Evolutionary conservation across 2,329 filamentous ascomycete genomes (phyloP).

Genomic region (Leptographium galeiforme): DNA sequence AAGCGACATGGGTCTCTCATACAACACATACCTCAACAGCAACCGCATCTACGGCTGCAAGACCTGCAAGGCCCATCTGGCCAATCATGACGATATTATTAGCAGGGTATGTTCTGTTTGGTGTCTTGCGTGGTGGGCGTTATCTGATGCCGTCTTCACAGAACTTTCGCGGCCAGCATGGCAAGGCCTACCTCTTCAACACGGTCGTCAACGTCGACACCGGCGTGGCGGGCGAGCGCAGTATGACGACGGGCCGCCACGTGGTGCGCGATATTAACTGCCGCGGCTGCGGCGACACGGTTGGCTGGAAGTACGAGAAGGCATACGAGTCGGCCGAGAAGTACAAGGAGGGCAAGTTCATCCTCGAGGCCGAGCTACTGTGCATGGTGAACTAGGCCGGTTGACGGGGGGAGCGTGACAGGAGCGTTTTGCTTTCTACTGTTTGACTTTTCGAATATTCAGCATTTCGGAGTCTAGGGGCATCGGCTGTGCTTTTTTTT

Average conservation of each 20-base stretch:
- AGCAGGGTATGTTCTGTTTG: conserved; percentile 52
- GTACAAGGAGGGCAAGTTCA: conserved; percentile 98
- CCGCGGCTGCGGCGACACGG: conserved; percentile 78
- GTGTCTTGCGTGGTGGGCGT: too few species aligned
- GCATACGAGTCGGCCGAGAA: conserved; percentile 86
- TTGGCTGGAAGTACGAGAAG: conserved; percentile 99
- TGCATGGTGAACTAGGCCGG: conserved; percentile 52
- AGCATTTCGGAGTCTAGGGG: too few species aligned
- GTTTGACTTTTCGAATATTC: too few species aligned
- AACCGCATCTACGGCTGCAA: conserved; percentile 87
- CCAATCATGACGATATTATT: conserved; percentile 92
- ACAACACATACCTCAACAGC: conserved; percentile 83
- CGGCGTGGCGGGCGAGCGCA: conserved; percentile 79
- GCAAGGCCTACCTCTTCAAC: conserved; percentile 95
- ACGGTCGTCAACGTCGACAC: conserved; percentile 80
- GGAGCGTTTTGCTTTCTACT: too few species aligned
- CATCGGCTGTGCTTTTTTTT: neutral
- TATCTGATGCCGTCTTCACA: conserved; percentile 22
- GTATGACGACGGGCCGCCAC: conserved; percentile 95
- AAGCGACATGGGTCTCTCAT: conserved; percentile 63
- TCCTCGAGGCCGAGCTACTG: conserved; percentile 81
- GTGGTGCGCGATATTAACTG: conserved; percentile 89
- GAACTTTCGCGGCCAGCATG: conserved; percentile 97
- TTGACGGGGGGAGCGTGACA: too few species aligned
- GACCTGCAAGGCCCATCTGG: conserved; percentile 87